Conservation (phyloP, 169 alveolate genomes). For the Perkinsus chesapeaki region DNA sequence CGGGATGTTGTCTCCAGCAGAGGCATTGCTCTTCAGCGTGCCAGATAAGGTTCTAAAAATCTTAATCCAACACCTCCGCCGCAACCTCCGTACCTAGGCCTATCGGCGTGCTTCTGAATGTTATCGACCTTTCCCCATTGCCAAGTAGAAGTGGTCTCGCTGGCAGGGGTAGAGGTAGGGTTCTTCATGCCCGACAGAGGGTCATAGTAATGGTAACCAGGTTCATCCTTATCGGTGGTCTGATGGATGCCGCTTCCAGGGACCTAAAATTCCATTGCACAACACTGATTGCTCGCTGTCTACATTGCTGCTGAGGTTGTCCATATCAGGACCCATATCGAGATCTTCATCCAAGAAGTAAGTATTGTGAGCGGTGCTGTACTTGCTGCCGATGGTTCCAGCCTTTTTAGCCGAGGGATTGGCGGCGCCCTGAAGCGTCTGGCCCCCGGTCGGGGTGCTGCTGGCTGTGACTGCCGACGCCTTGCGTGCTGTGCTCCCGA, state of each 20-base stretch:
- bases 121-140: background rate
- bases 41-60: no score
- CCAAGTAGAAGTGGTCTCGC: background rate
- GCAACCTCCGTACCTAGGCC: background rate
- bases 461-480: no score
- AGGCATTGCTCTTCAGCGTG: no score
- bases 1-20: background rate
- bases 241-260: background rate
- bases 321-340: background rate
- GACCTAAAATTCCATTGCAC: background rate
- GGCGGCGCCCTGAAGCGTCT: background rate
- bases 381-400: background rate
- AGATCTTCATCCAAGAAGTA: background rate
- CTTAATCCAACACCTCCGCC: background rate
- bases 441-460: background rate
- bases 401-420: background rate
- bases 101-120: background rate
- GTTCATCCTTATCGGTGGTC: background rate
- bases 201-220: background rate
- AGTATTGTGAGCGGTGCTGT: background rate
- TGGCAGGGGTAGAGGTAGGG: background rate
- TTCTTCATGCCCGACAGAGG: background rate
- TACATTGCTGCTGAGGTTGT: background rate
- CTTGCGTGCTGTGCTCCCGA: no score
- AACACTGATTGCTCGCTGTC: background rate